These are phyloP conservation scores for Spergularia bocconei DNA, from an alignment of 148 eudicot genomes.

Conservation along the genomic window DNA sequence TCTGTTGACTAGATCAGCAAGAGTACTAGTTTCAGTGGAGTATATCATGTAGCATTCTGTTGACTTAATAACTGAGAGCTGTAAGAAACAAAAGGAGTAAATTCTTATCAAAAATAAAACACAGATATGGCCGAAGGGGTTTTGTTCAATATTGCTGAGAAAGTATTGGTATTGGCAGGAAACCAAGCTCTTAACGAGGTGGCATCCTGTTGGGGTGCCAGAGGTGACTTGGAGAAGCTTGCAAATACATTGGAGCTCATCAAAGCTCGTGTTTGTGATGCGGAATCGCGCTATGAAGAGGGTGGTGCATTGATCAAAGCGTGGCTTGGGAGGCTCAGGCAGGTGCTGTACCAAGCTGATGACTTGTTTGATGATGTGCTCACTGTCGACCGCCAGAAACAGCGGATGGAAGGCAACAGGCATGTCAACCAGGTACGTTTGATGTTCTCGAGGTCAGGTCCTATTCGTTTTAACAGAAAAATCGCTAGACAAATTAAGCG, in stretches of 20 bases:
- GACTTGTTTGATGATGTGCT: constrained; percentile 9
- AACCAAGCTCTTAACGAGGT: not conserved
- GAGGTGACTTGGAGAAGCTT: constrained; percentile 3
- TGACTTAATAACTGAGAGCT: too few relatives aligned
- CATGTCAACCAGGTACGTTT: not conserved
- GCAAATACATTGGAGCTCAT: not conserved
- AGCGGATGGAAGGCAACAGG: not conserved
- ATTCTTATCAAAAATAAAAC: too few relatives aligned
- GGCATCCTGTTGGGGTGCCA: constrained; percentile 11
- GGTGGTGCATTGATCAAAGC: not conserved
- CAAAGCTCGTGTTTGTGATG: constrained; percentile 3
- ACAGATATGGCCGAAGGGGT: too few relatives aligned
- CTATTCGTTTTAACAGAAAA: not conserved
- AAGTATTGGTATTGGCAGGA: not conserved
- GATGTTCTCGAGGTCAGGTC: not conserved
- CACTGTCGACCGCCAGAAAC: not conserved
- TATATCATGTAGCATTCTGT: too few relatives aligned
- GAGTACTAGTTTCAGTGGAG: too few relatives aligned
- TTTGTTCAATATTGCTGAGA: not conserved
- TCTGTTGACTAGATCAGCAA: too few relatives aligned
- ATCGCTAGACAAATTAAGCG: constrained; percentile 6
- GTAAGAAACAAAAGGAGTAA: too few relatives aligned
- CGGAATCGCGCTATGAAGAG: not conserved
- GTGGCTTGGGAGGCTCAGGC: constrained; percentile 11
- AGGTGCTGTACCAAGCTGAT: not conserved